Evolutionary conservation across 1,139 yeast genomes (phyloP), one percentile per base, ranked within the genome.

Genomic region (Hansenula lynferdii): DNA sequence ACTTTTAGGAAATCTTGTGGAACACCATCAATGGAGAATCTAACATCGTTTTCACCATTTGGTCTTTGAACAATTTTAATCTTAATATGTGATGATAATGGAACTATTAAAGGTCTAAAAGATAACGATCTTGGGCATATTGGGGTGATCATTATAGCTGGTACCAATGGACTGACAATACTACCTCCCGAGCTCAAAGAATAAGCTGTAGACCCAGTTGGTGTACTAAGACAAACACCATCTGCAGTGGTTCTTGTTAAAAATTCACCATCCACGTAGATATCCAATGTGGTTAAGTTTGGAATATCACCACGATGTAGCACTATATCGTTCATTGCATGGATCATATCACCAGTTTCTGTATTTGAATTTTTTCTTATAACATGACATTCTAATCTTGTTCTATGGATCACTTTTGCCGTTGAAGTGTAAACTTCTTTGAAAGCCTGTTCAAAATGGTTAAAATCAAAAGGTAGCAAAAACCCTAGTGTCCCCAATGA

Each of bases 141-240:
- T 8, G 97, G 97, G 0, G 96, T 85, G 28, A 89, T 62, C 39
- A 89, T 62, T 8, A 87, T 81, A 43, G 95, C 83, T 14, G 89
- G 83, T 5, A 90, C 95, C 36, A 80, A 65, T 0, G 97, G 97
- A 48, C 90, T 95, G 1, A 86, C 92, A 42, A 90, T 90, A 10
- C 96, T 80, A 1, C 97, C 97, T 8, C 97, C 97, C 2, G 95
- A 78, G 21, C 89, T 78, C 36, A 90, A 66, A 0, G 96, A 85
- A 58, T 90, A 90, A 0, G 97, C 97, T 0, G 97, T 90, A 8
- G 96, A 85, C 0, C 97, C 97, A 0, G 97, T 90, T 10, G 97
- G 97, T 0, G 97, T 85, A 9, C 94, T 73, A 37, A 87, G 69
- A 8, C 82, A 77, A 14, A 90, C 75, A 17, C 97, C 97, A 59